A percentile compares a stretch with the other conserved stretches of the same genome.
These are phyloP conservation scores for Dactylorhiza incarnata DNA, from an alignment of 106 monocot genomes.

Conservation along the genomic window DNA sequence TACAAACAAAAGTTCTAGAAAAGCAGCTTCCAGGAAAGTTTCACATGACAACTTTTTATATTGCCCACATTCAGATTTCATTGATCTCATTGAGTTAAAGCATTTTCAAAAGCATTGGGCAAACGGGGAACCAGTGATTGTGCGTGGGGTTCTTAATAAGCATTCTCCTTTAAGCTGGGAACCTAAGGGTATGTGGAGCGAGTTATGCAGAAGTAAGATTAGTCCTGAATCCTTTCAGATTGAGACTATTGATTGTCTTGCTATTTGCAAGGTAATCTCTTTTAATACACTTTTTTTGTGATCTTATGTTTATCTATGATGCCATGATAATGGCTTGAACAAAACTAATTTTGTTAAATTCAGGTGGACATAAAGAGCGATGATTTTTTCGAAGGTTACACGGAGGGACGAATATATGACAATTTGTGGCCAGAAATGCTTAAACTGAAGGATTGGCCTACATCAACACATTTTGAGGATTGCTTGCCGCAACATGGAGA, in stretches of 20 bases:
- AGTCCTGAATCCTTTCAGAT: constrained; percentile 15
- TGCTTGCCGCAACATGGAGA: constrained; percentile 45
- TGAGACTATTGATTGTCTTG: constrained; percentile 64
- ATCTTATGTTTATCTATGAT: not conserved
- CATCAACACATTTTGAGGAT: constrained; percentile 54
- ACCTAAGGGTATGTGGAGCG: constrained; percentile 48
- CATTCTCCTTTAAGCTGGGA: constrained; percentile 59
- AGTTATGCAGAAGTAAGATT: constrained; percentile 20
- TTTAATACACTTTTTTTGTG: not conserved
- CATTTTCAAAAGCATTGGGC: constrained; percentile 71
- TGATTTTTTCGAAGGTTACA: constrained; percentile 60
- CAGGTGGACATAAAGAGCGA: constrained; percentile 57
- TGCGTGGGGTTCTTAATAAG: constrained; percentile 40
- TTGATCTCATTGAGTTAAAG: constrained; percentile 20
- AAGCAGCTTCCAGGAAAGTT: constrained; percentile 47
- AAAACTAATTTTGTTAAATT: not conserved
- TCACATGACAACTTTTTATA: constrained; percentile 58
- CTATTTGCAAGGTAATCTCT: constrained; percentile 53
- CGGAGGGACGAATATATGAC: constrained; percentile 45
- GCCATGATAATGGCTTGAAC: not conserved
- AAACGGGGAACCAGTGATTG: constrained; percentile 63
- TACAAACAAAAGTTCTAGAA: constrained; percentile 23
- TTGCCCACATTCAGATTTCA: constrained; percentile 35
- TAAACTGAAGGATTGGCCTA: constrained; percentile 81
- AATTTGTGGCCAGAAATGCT: constrained; percentile 81